Percentiles rank a stretch among this genome's conserved stretches.
Evolutionary conservation across 2,329 filamentous ascomycete species (phyloP).

Genomic region (Ceratocystis huliohia): DNA sequence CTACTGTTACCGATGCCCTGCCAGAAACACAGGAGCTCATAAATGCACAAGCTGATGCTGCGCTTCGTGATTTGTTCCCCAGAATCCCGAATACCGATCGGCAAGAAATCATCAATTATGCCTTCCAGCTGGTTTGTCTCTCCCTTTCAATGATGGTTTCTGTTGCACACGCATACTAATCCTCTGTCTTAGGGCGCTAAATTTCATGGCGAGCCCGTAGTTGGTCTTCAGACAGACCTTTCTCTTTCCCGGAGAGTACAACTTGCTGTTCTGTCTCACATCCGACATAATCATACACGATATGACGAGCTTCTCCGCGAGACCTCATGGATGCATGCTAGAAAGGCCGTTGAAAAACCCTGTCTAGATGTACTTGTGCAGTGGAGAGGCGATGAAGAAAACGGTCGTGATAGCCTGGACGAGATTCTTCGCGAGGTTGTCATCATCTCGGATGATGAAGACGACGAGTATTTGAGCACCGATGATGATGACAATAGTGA

Average conservation of each 20-base stretch:
- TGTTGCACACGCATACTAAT: not conserved
- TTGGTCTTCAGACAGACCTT: constrained; percentile 44
- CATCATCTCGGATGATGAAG: constrained; percentile 50
- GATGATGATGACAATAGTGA: constrained; percentile 13
- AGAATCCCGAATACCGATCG: constrained; percentile 53
- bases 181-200: constrained; percentile 33
- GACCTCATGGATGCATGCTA: constrained; percentile 45
- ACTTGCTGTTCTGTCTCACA: constrained; percentile 53
- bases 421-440: constrained; percentile 55
- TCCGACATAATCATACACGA: constrained; percentile 52
- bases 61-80: constrained; percentile 51
- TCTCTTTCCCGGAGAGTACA: constrained; percentile 50
- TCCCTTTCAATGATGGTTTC: not conserved
- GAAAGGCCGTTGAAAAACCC: constrained; percentile 47
- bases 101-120: constrained; percentile 47
- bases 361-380: constrained; percentile 55
- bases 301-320: constrained; percentile 50
- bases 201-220: constrained; percentile 42
- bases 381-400: constrained; percentile 60
- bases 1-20: constrained; percentile 41
- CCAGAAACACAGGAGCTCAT: constrained; percentile 48
- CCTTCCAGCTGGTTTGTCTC: constrained; percentile 46
- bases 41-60: constrained; percentile 48
- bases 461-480: constrained; percentile 31
- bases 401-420: constrained; percentile 52